phyloP scores from a whole-genome alignment of 768 basidiomycete species.

The Phallus indusiatus region DNA sequence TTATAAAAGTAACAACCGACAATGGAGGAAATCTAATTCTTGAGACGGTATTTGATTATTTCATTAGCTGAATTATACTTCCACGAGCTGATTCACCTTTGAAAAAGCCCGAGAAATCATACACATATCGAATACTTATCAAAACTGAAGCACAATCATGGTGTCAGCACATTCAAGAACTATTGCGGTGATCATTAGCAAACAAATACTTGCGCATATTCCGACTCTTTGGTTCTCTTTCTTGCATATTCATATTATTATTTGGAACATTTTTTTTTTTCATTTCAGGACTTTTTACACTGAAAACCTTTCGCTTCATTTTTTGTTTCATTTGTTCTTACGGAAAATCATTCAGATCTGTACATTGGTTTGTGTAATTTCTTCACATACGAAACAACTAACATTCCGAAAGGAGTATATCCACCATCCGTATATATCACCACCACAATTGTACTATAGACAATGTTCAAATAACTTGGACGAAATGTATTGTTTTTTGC shows the following conservation, averaged over 20 bases:
- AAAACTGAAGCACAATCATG: not conserved
- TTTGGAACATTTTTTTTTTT: not conserved
- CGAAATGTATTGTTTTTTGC: no score
- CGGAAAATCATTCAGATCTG: no score
- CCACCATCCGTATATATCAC: not conserved
- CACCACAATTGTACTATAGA: not conserved
- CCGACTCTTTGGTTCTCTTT: not conserved
- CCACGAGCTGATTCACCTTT: not conserved
- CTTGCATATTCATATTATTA: not conserved
- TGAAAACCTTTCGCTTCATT: not conserved
- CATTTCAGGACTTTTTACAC: not conserved
- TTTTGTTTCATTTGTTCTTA: not conserved
- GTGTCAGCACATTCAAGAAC: not conserved
- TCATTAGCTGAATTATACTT: not conserved
- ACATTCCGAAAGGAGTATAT: not conserved
- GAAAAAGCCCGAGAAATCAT: not conserved
- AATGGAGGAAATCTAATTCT: not conserved
- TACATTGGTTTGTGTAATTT: no score
- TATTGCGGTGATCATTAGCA: not conserved
- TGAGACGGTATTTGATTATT: not conserved
- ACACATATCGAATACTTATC: not conserved
- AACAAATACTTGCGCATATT: not conserved
- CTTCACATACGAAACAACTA: no score
- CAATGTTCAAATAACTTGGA: no score
- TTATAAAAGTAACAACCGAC: not conserved